Evolutionary conservation across 2,329 filamentous ascomycete genomes (phyloP).

Genomic region (Xylariales sp.): DNA sequence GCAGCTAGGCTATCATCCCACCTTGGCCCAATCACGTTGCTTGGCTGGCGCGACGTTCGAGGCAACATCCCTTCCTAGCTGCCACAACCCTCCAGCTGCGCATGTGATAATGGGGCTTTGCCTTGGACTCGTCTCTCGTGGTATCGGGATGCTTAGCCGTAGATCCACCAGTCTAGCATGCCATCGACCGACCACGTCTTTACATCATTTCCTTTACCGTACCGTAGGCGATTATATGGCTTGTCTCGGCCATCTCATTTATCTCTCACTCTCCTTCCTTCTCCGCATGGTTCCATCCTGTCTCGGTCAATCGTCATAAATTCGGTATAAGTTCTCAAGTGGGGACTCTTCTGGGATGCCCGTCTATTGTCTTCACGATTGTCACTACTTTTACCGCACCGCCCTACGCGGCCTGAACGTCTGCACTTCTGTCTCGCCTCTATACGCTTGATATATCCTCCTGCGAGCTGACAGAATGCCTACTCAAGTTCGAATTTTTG

Average conservation of each 20-base stretch:
- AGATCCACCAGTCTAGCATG: constrained; percentile 37
- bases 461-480: constrained; percentile 65
- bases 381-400: constrained; percentile 93
- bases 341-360: constrained; percentile 73
- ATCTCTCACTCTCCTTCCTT: constrained; percentile 14
- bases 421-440: constrained; percentile 79
- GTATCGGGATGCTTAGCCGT: constrained; percentile 38
- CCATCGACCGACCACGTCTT: constrained; percentile 20
- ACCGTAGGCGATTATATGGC: constrained; percentile 38
- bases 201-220: constrained; percentile 16
- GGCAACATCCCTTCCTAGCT: constrained; percentile 46
- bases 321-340: constrained; percentile 36
- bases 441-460: constrained; percentile 70
- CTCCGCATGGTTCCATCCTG: constrained; percentile 29
- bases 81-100: constrained; percentile 40
- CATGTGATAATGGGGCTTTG: constrained; percentile 48
- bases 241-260: constrained; percentile 29
- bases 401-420: constrained; percentile 87
- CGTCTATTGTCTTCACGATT: constrained; percentile 84
- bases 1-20: constrained; percentile 40
- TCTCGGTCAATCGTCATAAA: constrained; percentile 26
- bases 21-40: constrained; percentile 47
- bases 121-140: constrained; percentile 31
- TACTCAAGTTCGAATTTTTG: constrained; percentile 76
- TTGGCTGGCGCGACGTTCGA: constrained; percentile 40